Percentiles rank a stretch among this genome's conserved stretches.
Evolutionary conservation across 73 alveolate species (phyloP).

Genomic region (Paramecium tetraurelia): DNA sequence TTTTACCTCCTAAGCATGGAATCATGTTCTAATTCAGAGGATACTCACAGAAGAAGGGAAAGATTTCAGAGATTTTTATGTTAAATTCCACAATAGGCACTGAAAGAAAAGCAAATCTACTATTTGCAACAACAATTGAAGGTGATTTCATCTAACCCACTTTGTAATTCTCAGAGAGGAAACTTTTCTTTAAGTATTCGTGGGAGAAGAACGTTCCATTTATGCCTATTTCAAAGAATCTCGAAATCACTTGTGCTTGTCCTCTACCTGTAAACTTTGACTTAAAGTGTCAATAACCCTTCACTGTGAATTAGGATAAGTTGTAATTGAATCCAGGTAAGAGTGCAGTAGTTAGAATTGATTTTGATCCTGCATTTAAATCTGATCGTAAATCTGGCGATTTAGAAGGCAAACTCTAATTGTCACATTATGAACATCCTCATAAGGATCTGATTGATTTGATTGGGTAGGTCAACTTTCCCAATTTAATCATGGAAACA

Average conservation of each 20-base stretch:
- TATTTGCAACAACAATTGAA: slow-evolving; percentile 89
- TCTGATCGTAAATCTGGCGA: slow-evolving; percentile 96
- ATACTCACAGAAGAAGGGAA: slow-evolving; percentile 78
- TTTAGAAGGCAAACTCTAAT: slow-evolving; percentile 86
- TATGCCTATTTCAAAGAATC: slow-evolving; percentile 87
- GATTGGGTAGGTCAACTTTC: slow-evolving; percentile 98
- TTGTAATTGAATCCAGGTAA: slow-evolving; percentile 88
- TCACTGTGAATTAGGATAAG: slow-evolving; percentile 79
- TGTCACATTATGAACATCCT: slow-evolving; percentile 98
- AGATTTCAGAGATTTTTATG: slow-evolving; percentile 83
- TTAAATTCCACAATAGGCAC: slow-evolving; percentile 93
- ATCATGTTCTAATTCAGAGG: slow-evolving; percentile 81
- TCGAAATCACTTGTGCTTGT: slow-evolving; percentile 78
- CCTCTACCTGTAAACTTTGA: slow-evolving; percentile 83
- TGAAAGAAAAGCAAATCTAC: slow-evolving; percentile 96
- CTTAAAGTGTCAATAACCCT: slow-evolving; percentile 82
- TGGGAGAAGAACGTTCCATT: slow-evolving; percentile 95
- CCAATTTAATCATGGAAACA: slow-evolving; percentile 91
- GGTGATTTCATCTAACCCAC: slow-evolving; percentile 98
- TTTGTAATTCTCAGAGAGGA: slow-evolving; percentile 92
- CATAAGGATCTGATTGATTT: slow-evolving; percentile 96
- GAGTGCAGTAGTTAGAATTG: slow-evolving; percentile 87
- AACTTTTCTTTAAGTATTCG: slow-evolving; percentile 90
- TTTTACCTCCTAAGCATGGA: slow-evolving; percentile 78
- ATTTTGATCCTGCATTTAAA: slow-evolving; percentile 99